These are phyloP conservation scores for Mycena chlorophos DNA, from an alignment of 768 basidiomycete genomes.

Conservation along the genomic window DNA sequence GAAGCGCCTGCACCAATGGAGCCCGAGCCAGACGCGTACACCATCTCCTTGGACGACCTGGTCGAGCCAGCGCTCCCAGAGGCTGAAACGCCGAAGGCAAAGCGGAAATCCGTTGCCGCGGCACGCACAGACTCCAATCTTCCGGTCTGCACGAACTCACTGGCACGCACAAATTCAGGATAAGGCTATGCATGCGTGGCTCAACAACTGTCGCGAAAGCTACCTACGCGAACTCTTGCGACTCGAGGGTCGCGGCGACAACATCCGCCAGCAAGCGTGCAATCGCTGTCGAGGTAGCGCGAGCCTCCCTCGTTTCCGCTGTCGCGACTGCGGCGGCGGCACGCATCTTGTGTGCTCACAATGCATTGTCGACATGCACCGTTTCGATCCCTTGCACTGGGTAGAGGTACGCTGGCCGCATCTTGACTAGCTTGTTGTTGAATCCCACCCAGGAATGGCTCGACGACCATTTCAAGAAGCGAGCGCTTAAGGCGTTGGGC, in stretches of 20 bases:
- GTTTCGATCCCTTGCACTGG: background rate
- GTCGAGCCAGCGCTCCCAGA: no score
- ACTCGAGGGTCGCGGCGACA: background rate
- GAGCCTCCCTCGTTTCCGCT: background rate
- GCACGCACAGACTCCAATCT: no score
- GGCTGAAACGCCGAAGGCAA: no score
- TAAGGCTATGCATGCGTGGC: background rate
- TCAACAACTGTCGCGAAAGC: background rate
- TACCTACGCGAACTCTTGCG: background rate
- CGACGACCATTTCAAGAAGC: background rate
- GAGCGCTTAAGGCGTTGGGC: background rate
- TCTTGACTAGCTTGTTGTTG: background rate
- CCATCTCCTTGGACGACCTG: no score
- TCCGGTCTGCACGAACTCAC: no score
- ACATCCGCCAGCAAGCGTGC: background rate
- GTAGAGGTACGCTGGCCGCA: background rate
- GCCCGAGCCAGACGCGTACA: no score
- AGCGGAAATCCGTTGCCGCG: no score
- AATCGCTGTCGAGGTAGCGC: background rate
- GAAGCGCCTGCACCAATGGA: no score
- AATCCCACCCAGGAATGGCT: background rate
- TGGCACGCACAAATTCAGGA: no score
- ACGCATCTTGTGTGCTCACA: background rate
- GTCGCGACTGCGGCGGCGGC: background rate
- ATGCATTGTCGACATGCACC: background rate